Conservation (phyloP, 495 filamentous ascomycete species). For the Aspergillus panamensis region DNA sequence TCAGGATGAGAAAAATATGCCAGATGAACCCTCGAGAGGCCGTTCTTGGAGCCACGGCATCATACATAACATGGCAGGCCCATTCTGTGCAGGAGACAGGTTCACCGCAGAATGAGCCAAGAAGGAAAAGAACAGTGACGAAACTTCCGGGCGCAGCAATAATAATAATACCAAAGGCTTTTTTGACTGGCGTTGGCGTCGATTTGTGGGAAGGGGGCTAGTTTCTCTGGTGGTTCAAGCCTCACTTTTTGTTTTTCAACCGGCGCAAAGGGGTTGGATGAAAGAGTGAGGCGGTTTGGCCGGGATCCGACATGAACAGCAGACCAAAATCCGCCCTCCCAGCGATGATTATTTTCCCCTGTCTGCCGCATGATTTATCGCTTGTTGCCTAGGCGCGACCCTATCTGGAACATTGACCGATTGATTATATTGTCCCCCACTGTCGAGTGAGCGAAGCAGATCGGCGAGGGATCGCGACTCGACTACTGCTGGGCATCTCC, state of each 20-base stretch:
- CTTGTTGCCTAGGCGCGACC: slow-evolving; percentile 13
- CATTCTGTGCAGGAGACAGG: slow-evolving; percentile 25
- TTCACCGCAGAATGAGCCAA: slow-evolving; percentile 27
- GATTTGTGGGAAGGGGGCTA: slow-evolving; percentile 21
- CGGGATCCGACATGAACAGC: slow-evolving; percentile 25
- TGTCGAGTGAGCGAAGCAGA: slow-evolving; percentile 9
- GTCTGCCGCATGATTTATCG: slow-evolving; percentile 10
- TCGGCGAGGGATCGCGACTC: slow-evolving; percentile 9
- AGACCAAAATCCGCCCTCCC: slow-evolving; percentile 11
- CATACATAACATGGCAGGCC: slow-evolving; percentile 27
- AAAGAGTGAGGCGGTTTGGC: slow-evolving; percentile 44
- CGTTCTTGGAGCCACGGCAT: slow-evolving; percentile 44
- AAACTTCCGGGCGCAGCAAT: slow-evolving; percentile 9
- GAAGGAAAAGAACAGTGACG: slow-evolving; percentile 16
- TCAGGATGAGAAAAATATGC: slow-evolving; percentile 7
- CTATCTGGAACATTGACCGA: neutral
- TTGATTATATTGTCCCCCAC: slow-evolving; percentile 1
- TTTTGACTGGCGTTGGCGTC: slow-evolving; percentile 8
- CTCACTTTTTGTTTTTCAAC: slow-evolving; percentile 28
- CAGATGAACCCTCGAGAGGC: slow-evolving; percentile 7
- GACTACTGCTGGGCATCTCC: slow-evolving; percentile 3
- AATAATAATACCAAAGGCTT: neutral
- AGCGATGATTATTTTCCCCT: slow-evolving; percentile 7
- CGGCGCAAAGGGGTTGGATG: slow-evolving; percentile 38
- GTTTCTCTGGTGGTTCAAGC: slow-evolving; percentile 24